A percentile compares a stretch with the other conserved stretches of the same genome.
Conservation (phyloP, 2,329 filamentous ascomycete genomes). For the Graphilbum ipis-grandicollis region DNA sequence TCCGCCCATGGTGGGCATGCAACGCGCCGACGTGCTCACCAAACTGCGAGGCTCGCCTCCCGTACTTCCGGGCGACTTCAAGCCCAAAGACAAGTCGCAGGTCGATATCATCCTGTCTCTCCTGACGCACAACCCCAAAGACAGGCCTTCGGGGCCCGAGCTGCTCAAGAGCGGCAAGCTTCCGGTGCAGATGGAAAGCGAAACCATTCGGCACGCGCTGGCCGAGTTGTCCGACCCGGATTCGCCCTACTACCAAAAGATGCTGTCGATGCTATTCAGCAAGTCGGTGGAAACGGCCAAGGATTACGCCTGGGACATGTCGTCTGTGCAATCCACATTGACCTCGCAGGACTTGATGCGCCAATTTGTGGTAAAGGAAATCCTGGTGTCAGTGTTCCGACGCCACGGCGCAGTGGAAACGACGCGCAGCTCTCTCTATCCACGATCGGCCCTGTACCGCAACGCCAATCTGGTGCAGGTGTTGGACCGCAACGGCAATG, state of each 20-base stretch:
- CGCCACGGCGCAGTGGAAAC: slow-evolving; percentile 79
- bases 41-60: slow-evolving; percentile 51
- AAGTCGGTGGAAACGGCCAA: slow-evolving; percentile 62
- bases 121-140: slow-evolving; percentile 64
- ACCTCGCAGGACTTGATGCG: slow-evolving; percentile 42
- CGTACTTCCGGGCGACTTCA: slow-evolving; percentile 56
- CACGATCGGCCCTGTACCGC: slow-evolving; percentile 63
- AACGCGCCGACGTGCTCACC: slow-evolving; percentile 46
- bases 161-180: slow-evolving; percentile 74
- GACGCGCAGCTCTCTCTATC: slow-evolving; percentile 59
- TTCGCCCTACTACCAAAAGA: slow-evolving; percentile 79
- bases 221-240: slow-evolving; percentile 64
- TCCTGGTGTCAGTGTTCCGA: slow-evolving; percentile 62
- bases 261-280: slow-evolving; percentile 71
- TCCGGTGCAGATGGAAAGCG: slow-evolving; percentile 82
- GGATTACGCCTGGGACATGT: slow-evolving; percentile 64
- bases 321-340: slow-evolving; percentile 29
- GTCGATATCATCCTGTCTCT: slow-evolving; percentile 64
- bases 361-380: slow-evolving; percentile 56
- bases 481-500: slow-evolving; percentile 67
- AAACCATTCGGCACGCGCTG: slow-evolving; percentile 70
- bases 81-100: slow-evolving; percentile 51
- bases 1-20: slow-evolving; percentile 42
- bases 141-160: slow-evolving; percentile 67
- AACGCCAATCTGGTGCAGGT: slow-evolving; percentile 57